Base-by-base conservation (phyloP, 805 yeast species). In the Candida piceae region DNA sequence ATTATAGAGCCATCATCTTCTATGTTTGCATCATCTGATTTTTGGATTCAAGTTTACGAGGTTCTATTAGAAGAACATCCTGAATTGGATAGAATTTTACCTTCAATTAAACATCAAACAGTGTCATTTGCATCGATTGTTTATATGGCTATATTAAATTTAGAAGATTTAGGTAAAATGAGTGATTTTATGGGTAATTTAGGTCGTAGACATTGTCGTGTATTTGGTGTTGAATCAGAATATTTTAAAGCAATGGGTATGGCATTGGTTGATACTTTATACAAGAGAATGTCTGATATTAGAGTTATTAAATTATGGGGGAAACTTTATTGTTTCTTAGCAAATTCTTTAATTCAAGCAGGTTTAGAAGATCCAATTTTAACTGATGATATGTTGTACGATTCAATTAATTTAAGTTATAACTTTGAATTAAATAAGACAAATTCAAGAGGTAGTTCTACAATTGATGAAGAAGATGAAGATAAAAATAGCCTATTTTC, bases 31-130 rank as follows among this genome's bases (percentile, higher is more conserved):
- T n/a, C n/a, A n/a, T n/a, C n/a, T n/a, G 58, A 78, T 15, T 80
- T 83, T 52, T 80, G 86, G 54, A 67, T 76, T 35, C 87, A 81
- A 53, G 72, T 82, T 48, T 82, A 80, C 58, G 70, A 74, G 32
- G 80, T 78, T 52, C 53, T 83, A 29, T 54, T 82, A 16, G 58
- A 69, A 0, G 69, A 72, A 67, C 73, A 71, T 44, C 75, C 82
- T 0, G 63, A 62, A 8, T 59, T 83, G 38, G 79, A 76, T 42
- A 61, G 62, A 16, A 54, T 72, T 48, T 78, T 79, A 54, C 88
- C 90, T 0, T 71, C 81, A 2, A 70, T 81, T 42, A 69, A 72
- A 41, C 84, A 80, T 48, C 89, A 83, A 56, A 82, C 86, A 1
- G 74, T 73, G 9, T 69, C 84, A 6, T 78, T 83, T 60, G 82